Conservation (phyloP, 164 flowering plant genomes). For the Chimonanthus salicifolius region DNA sequence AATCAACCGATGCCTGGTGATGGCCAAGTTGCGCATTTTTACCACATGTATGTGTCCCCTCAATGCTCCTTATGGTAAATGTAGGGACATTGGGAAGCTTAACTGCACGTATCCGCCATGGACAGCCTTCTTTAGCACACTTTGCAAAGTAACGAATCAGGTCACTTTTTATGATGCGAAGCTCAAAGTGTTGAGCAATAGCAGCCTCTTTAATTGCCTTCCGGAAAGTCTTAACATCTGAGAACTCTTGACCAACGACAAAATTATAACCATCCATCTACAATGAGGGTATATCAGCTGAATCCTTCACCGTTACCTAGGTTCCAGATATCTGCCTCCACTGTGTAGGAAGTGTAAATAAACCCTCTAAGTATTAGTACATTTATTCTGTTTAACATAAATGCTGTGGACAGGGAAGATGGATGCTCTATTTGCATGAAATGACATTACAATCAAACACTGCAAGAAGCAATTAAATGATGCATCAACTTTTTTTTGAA, state of each 20-base stretch:
- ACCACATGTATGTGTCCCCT: constrained; percentile 80
- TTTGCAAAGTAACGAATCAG: constrained; percentile 72
- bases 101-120: constrained; percentile 86
- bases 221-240: constrained; percentile 78
- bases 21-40: constrained; percentile 64
- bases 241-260: constrained; percentile 71
- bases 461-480: not conserved
- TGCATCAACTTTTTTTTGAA: not conserved
- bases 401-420: not conserved
- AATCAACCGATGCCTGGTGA: constrained; percentile 87
- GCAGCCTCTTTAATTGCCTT: constrained; percentile 80
- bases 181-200: constrained; percentile 82
- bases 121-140: constrained; percentile 84
- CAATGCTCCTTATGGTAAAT: constrained; percentile 69
- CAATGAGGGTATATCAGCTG: not conserved
- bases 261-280: constrained; percentile 51
- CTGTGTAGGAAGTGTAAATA: not conserved
- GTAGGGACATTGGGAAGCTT: constrained; percentile 74
- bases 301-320: not conserved
- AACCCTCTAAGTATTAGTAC: no score
- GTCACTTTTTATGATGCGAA: constrained; percentile 71
- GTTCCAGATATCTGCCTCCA: not conserved
- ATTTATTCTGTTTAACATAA: not conserved
- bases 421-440: not conserved
- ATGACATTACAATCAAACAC: not conserved